Evolutionary conservation across 2,329 filamentous ascomycete genomes (phyloP), one percentile per base, ranked within the genome.

Genomic region (Sporothrix euskadiensis): DNA sequence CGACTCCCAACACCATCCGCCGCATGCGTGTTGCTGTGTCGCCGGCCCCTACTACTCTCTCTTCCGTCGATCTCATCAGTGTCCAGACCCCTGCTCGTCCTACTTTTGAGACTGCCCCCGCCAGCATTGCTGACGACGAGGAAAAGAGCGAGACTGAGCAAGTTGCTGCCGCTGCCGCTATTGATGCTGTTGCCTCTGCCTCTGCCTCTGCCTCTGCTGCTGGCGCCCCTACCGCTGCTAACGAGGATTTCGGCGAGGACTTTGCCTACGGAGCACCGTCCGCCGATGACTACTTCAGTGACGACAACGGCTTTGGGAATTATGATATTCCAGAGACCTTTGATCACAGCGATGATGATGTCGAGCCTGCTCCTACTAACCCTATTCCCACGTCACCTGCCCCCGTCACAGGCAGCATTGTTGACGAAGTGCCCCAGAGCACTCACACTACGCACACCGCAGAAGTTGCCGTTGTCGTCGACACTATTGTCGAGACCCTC

Each of bases 11-110:
- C 69, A 32, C 69, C 12, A 59, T 61, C 32, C 49, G 49, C 54
- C 44, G 22, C 4, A 47, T 71, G 52, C 72, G 72, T 32, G 35
- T 39, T 22, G 68, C 49, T 26, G 57, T 66, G 12, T 74, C 73
- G 8, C 73, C 73, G 1, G 73, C 73, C 3, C 73, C 68, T 4
- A 73, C 73, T 22, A 63, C 68, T 12, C 73, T 74, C 19, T 74
- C 73, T 10, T 74, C 73, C n/a, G 73, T 74, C 5, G 73, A 74
- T 9, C 52, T 74, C 3, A 73, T 74, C 61, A 74, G 71, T 9
- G 69, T 74, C 16, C 73, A 71, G 73, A 74, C 73, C 4, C 73
- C 73, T 10, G 71, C 66, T 14, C 57, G 68, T 57, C 57, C 44
- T n/a, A 22, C n/a, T 39, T 54, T 54, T 39, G 32, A 69, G 30